Conservation (phyloP, 208 protist species). For the Leishmania arabica region DNA sequence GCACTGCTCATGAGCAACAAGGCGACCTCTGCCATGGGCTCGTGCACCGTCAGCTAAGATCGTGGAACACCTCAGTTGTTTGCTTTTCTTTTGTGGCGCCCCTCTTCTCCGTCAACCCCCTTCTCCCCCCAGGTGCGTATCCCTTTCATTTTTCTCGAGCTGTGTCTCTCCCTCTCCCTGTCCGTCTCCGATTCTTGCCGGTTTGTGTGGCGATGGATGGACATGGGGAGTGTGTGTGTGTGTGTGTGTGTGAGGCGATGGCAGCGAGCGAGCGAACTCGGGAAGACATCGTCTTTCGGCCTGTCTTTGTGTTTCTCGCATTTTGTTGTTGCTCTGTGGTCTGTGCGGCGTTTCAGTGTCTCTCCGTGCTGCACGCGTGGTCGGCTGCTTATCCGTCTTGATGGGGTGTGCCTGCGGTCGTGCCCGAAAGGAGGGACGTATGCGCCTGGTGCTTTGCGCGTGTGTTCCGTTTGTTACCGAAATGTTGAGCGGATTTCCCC, state of each 20-base stretch:
- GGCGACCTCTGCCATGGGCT: conserved; percentile 49
- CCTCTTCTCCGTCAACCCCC: background rate
- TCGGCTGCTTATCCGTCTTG: background rate
- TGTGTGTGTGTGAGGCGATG: background rate
- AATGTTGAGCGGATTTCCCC: background rate
- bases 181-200: background rate
- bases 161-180: too few species aligned
- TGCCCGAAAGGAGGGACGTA: background rate
- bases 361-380: background rate
- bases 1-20: conserved; percentile 93
- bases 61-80: too few species aligned
- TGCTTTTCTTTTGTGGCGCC: background rate
- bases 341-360: background rate
- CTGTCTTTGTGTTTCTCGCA: background rate
- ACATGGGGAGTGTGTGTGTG: background rate
- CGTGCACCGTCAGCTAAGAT: conserved; percentile 32
- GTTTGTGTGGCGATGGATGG: background rate
- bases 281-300: background rate
- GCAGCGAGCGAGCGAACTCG: background rate
- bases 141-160: background rate
- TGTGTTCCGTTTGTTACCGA: background rate
- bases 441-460: background rate
- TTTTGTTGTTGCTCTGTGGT: background rate
- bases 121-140: background rate
- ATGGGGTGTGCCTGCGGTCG: background rate